Percentiles rank a stretch among this genome's conserved stretches.
phyloP scores from a whole-genome alignment of 1,284 basidiomycete species.

The Ustilago bromivora region DNA sequence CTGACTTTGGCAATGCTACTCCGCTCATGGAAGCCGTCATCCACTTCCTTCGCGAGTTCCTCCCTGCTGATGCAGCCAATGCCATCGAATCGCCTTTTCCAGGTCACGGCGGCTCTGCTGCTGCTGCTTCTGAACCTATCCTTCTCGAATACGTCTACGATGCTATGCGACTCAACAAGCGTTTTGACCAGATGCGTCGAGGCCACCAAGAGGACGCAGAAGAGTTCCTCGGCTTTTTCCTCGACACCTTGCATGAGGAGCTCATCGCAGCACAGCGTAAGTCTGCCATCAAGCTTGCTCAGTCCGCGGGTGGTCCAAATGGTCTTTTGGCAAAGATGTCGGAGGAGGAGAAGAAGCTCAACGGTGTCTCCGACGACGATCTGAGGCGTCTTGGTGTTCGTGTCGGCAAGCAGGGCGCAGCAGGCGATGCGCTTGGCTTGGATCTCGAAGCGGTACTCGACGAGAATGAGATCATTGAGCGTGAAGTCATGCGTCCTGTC shows the following conservation, averaged over 20 bases:
- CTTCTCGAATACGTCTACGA: conserved; percentile 91
- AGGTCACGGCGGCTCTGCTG: conserved; percentile 26
- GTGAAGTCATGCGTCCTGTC: conserved; percentile 58
- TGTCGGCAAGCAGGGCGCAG: conserved; percentile 21
- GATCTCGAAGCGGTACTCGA: conserved; percentile 35
- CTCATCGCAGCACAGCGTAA: conserved; percentile 76
- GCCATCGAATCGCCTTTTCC: conserved; percentile 26
- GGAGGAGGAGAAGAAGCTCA: conserved; percentile 46
- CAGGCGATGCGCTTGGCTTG: conserved; percentile 23
- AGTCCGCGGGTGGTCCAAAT: conserved; percentile 64
- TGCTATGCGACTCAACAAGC: conserved; percentile 92
- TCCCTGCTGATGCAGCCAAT: conserved; percentile 44
- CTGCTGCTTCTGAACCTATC: conserved; percentile 74
- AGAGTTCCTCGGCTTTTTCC: conserved; percentile 97
- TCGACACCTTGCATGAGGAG: conserved; percentile 96
- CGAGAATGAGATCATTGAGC: conserved; percentile 74
- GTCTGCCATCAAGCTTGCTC: conserved; percentile 60
- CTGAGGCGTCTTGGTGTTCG: conserved; percentile 38
- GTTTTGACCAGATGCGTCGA: conserved; percentile 92
- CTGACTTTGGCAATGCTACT: conserved; percentile 74
- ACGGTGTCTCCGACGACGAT: conserved; percentile 45
- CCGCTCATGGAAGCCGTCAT: conserved; percentile 86
- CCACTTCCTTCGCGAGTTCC: conserved; percentile 84
- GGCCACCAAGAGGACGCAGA: conserved; percentile 98
- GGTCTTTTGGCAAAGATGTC: conserved; percentile 41